Evolutionary conservation across 257 asterid species (phyloP).

Genomic region (Gentiana macrophylla): DNA sequence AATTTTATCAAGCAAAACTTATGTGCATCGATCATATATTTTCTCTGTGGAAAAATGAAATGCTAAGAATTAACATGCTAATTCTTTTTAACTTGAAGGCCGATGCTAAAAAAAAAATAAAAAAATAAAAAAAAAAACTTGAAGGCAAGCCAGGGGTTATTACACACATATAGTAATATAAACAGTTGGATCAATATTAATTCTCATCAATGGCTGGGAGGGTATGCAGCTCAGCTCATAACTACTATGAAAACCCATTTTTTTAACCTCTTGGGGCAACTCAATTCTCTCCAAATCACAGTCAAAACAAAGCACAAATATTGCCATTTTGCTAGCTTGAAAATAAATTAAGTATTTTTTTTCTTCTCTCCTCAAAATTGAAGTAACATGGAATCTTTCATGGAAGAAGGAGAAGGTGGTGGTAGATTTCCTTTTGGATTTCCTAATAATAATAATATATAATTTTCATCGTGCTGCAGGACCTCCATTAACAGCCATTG

Average conservation of each 20-base stretch:
- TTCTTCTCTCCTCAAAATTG: constrained; percentile 1
- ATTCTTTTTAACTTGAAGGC: too few species aligned
- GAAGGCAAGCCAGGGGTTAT: constrained; percentile 22
- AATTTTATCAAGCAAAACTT: too few species aligned
- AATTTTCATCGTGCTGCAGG: constrained; percentile 16
- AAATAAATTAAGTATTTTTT: constrained; percentile 10
- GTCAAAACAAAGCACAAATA: constrained; percentile 7
- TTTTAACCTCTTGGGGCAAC: neutral
- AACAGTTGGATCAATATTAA: constrained; percentile 34
- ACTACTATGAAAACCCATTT: constrained; percentile 2
- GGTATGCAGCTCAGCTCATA: constrained; percentile 27
- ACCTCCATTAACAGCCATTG: constrained; percentile 25
- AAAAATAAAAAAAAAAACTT: too few species aligned
- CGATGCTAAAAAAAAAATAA: too few species aligned
- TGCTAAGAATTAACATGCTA: too few species aligned
- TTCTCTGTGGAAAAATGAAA: too few species aligned
- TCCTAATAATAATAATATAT: neutral
- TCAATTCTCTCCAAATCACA: constrained; percentile 1
- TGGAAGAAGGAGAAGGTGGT: constrained; percentile 28
- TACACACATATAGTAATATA: constrained; percentile 11
- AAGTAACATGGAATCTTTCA: constrained; percentile 8
- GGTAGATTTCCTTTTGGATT: constrained; percentile 9
- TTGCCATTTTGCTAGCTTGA: constrained; percentile 22
- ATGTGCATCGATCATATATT: too few species aligned
- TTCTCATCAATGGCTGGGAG: constrained; percentile 26